Conservation (phyloP, 257 asterid species). For the Plantago ovata region DNA sequence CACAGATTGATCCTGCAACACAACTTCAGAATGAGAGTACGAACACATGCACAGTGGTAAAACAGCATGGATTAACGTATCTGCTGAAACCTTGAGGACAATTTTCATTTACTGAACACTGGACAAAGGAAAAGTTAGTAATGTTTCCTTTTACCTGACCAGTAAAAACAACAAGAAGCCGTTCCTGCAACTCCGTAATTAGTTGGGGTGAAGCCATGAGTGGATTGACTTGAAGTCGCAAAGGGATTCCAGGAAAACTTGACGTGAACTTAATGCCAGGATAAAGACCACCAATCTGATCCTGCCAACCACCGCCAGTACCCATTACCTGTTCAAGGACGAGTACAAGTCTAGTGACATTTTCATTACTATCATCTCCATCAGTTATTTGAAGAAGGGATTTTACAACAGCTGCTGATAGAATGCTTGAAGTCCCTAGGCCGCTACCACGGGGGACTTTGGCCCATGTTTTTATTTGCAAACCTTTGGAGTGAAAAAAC, state of each 20-base stretch:
- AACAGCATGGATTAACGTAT: too few species aligned
- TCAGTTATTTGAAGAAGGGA: slow-evolving; percentile 71
- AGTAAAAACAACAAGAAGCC: slow-evolving; percentile 85
- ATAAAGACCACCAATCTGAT: slow-evolving; percentile 93
- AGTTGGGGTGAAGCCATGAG: slow-evolving; percentile 70
- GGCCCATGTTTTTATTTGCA: slow-evolving; percentile 91
- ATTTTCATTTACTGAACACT: neutral
- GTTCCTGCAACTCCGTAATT: slow-evolving; percentile 60
- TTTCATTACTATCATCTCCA: slow-evolving; percentile 77
- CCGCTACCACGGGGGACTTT: slow-evolving; percentile 98
- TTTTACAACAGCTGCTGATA: slow-evolving; percentile 94
- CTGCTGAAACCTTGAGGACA: too few species aligned
- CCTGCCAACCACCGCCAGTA: slow-evolving; percentile 99
- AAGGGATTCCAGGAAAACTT: slow-evolving; percentile 83
- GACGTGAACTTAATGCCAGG: slow-evolving; percentile 88
- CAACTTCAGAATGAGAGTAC: too few species aligned
- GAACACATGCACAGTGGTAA: too few species aligned
- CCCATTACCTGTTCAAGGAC: slow-evolving; percentile 95
- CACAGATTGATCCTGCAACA: too few species aligned
- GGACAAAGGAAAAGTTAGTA: neutral
- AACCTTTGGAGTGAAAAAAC: slow-evolving; percentile 44
- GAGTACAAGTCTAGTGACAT: slow-evolving; percentile 80
- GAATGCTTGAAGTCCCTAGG: slow-evolving; percentile 93
- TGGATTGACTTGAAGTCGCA: slow-evolving; percentile 82
- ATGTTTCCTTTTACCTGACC: slow-evolving; percentile 58